Base-by-base conservation (phyloP, 1,284 basidiomycete species). In the Naganishia sp. region DNA sequence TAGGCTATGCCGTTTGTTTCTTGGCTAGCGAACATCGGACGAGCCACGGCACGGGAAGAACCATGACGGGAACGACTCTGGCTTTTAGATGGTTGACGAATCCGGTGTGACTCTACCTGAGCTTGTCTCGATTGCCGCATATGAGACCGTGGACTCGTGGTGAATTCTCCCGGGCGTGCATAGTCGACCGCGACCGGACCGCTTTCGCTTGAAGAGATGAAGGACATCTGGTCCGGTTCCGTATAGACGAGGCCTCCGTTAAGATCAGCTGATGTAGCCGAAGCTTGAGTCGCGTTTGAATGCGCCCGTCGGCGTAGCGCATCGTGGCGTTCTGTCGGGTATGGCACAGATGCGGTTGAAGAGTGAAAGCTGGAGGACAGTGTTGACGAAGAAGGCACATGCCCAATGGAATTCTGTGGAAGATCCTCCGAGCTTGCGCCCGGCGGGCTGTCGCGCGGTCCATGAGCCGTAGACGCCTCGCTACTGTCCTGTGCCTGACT, bases 71-170 rank as follows among this genome's bases (percentile, higher is more conserved):
- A 31, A 48, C 56, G 31, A 64, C 46, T 39, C 55, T 39, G 57
- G 44, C 5, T 44, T 23, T n/a, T 42, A 6, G 53, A 70, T 52
- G 31, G 28, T n/a, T 10, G 46, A 33, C 36, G 33, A 3, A 13
- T 10, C 5, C 18, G 53, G 9, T 7, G 18, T 5, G 53, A 7
- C 7, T 55, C 28, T 9, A 55, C n/a, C 33, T 39, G 53, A 11
- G 33, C 28, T 31, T 46, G 68, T 66, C 64, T 68, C 64, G 50
- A 56, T 52, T 46, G 57, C 39, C 36, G 67, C 65, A 23, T 67
- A 60, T 10, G 50, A 21, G 13, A 61, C 57, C 50, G 59, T 55
- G 31, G 56, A 21, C 45, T 70, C 57, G 25, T 68, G 55, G 48
- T 70, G 56, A 28, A 28, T 25, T 9, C 55, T 28, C 9, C 64